Evolutionary conservation across 164 flowering plant species (phyloP), one percentile per base, ranked within the genome.

Genomic region (Amborella trichopoda): DNA sequence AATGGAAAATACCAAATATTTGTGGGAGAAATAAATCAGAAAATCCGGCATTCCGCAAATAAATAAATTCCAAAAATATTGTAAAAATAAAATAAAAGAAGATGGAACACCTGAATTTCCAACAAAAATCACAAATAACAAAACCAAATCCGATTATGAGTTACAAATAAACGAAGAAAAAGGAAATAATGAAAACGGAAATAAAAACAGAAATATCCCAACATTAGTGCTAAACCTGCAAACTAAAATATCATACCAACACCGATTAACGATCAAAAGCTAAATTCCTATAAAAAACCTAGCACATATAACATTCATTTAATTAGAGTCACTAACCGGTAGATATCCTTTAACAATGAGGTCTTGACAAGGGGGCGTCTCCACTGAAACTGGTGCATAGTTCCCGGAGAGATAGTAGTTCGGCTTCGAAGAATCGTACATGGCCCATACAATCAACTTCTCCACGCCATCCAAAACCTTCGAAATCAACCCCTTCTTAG

Each of bases 381-480:
- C 97, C 0, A 71, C 68, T 3, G 28, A 24, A 26, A 69, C 76
- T 0, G 97, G 97, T 50, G 89, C 91, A 50, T 75, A 85, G 57
- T 83, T 83, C 1, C 97, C 91, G 20, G 81, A 45, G 22, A 85
- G 75, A 52, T 69, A 90, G 42, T 71, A 79, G 0, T 58, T 82
- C 44, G 94, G 80, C 50, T 58, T 52, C 1, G 75, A 59, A 6
- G 88, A 48, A 54, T 85, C 80, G 58, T 73, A 68, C 75, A 76
- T 68, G 5, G 72, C 49, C 70, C 78, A 74, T 26, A 86, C 87
- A 0, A 78, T 44, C 30, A 83, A 42, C 42, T 62, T 76, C 72
- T 86, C 96, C 9, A 80, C 4, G 28, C 48, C 59, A 23, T 86
- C 93, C 6, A 80, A 52, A 3, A 65, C 53, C 32, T 55, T 55